Evolutionary conservation across 2,329 filamentous ascomycete genomes (phyloP).

Genomic region (Phyllosticta capitalensis): DNA sequence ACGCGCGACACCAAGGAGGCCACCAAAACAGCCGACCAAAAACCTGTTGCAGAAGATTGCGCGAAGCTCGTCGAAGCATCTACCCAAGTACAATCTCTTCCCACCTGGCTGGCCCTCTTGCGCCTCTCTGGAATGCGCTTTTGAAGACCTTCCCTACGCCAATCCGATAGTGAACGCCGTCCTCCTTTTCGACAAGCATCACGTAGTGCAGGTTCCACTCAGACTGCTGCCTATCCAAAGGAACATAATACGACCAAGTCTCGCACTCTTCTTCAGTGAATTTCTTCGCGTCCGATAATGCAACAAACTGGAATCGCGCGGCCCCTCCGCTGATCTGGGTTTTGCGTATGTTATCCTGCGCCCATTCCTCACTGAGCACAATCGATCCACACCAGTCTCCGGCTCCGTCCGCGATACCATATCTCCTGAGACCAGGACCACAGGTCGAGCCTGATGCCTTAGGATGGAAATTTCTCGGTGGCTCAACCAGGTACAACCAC

Average conservation of each 20-base stretch:
- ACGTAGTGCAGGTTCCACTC: conserved; percentile 29
- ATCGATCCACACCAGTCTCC: conserved; percentile 27
- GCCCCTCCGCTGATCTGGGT: conserved; percentile 4
- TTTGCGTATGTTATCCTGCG: neutral
- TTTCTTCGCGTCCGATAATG: conserved; percentile 26
- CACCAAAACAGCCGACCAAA: too few relatives aligned
- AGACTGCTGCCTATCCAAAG: conserved; percentile 22
- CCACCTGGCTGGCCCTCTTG: conserved; percentile 13
- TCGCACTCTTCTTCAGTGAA: conserved; percentile 24
- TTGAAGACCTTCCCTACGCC: conserved; percentile 28
- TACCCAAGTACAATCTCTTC: conserved; percentile 19
- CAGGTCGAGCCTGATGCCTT: neutral
- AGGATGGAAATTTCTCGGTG: neutral
- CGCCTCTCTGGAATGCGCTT: conserved; percentile 17
- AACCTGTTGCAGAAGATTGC: too few relatives aligned
- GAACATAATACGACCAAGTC: conserved; percentile 29
- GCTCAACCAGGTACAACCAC: neutral
- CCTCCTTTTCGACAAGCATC: conserved; percentile 18
- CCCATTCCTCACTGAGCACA: conserved; percentile 12
- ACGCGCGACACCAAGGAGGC: too few relatives aligned
- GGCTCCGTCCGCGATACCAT: conserved; percentile 20
- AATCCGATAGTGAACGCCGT: conserved; percentile 19
- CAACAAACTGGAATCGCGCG: conserved; percentile 20
- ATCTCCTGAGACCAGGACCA: conserved; percentile 15
- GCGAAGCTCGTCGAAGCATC: too few relatives aligned